Conservation (phyloP, 129 eudicot species). For the Pittosporum tobira region DNA sequence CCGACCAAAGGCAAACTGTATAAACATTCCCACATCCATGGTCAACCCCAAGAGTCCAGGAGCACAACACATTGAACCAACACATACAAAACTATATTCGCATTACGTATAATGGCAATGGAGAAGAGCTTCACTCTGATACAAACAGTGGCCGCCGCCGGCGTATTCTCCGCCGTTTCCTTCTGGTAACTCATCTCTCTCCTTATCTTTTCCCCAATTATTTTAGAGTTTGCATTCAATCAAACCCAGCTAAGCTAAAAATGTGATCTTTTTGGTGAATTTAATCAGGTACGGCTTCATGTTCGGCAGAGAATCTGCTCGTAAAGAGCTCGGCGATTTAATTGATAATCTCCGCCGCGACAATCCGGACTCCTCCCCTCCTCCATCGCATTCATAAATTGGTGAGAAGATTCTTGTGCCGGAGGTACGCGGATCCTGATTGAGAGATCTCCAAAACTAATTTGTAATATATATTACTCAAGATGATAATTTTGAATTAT, state of each 20-base stretch:
- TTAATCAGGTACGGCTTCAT: conserved; percentile 88
- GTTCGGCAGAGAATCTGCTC: conserved; percentile 89
- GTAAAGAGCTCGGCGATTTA: conserved; percentile 70
- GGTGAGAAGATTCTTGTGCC: conserved; percentile 19
- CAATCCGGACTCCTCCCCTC: conserved; percentile 35
- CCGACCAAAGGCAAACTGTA: neutral
- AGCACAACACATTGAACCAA: no score
- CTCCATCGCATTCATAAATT: conserved; percentile 36
- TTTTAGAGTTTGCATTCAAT: neutral
- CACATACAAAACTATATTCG: no score
- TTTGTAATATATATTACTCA: neutral
- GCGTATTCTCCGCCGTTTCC: conserved; percentile 76
- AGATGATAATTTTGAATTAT: neutral
- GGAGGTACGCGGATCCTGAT: conserved; percentile 8
- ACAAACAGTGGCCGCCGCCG: conserved; percentile 69
- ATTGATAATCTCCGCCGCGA: conserved; percentile 61
- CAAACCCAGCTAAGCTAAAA: neutral
- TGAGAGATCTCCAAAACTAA: conserved; percentile 3
- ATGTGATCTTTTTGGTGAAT: neutral
- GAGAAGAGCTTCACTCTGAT: conserved; percentile 53
- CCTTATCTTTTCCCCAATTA: neutral
- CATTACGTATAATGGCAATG: conserved; percentile 27
- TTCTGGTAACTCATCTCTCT: conserved; percentile 37
- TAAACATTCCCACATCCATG: neutral
- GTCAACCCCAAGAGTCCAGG: neutral